A percentile compares a stretch with the other conserved stretches of the same genome.
phyloP scores from a whole-genome alignment of 2,329 filamentous ascomycete genomes.

The Exophiala xenobiotica region DNA sequence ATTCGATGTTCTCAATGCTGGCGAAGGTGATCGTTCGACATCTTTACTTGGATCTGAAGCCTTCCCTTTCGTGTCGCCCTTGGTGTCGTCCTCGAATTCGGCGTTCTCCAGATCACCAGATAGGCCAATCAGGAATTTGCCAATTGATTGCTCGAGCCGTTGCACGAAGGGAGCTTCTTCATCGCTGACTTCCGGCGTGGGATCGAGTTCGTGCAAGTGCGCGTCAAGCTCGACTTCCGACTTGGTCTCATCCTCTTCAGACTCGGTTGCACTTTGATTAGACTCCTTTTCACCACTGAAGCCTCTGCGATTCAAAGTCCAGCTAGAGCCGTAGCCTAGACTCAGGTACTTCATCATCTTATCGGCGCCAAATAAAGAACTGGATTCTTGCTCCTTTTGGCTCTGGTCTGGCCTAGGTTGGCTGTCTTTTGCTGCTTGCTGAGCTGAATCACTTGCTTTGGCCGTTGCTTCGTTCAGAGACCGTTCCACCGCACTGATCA shows the following conservation, averaged over 20 bases:
- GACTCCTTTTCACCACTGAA: conserved; percentile 10
- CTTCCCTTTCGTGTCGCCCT: conserved; percentile 30
- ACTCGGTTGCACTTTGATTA: not conserved
- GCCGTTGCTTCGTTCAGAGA: conserved; percentile 27
- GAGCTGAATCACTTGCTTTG: conserved; percentile 8
- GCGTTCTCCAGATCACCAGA: conserved; percentile 43
- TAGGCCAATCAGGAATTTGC: conserved; percentile 45
- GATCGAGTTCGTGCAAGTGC: conserved; percentile 25
- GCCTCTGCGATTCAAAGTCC: conserved; percentile 42
- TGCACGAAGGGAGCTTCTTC: conserved; percentile 26
- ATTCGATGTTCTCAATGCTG: conserved; percentile 10
- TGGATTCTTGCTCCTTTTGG: conserved; percentile 28
- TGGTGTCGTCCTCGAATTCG: conserved; percentile 36
- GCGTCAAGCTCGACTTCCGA: conserved; percentile 1
- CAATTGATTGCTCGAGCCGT: conserved; percentile 32
- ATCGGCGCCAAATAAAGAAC: conserved; percentile 41
- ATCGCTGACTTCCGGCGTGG: conserved; percentile 29
- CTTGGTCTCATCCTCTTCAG: not conserved
- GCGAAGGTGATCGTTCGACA: not conserved
- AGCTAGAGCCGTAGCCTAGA: conserved; percentile 50
- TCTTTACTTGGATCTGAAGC: conserved; percentile 8
- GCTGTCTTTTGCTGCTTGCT: conserved; percentile 19
- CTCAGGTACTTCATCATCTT: conserved; percentile 52
- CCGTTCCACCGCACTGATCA: conserved; percentile 36
- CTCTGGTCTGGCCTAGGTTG: not conserved